Conservation (phyloP, 805 yeast genomes). For the Nakazawaea pomicola region DNA sequence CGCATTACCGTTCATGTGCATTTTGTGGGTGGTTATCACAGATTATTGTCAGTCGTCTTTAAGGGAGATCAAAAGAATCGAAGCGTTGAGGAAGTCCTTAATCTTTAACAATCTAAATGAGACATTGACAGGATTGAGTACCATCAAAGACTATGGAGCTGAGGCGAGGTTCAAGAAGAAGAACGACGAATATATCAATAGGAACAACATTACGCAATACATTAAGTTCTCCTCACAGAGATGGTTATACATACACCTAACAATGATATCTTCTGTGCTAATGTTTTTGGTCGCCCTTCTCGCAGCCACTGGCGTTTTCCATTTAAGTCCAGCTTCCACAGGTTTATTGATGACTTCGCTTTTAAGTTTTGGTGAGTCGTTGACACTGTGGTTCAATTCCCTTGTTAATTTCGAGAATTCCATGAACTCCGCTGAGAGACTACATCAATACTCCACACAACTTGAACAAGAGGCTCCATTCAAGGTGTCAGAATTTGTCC, state of each 20-base stretch:
- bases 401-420: slow-evolving; percentile 47
- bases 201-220: slow-evolving; percentile 40
- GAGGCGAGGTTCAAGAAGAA: slow-evolving; percentile 28
- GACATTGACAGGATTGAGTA: slow-evolving; percentile 39
- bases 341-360: slow-evolving; percentile 60
- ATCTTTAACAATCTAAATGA: slow-evolving; percentile 45
- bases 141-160: slow-evolving; percentile 37
- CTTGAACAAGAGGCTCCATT: slow-evolving; percentile 60
- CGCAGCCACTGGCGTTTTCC: slow-evolving; percentile 55
- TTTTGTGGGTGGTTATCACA: slow-evolving; percentile 31
- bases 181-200: slow-evolving; percentile 32
- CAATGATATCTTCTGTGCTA: slow-evolving; percentile 37
- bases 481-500: slow-evolving; percentile 33
- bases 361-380: slow-evolving; percentile 51
- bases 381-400: slow-evolving; percentile 43
- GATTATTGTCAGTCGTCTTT: slow-evolving; percentile 42
- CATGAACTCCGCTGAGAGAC: slow-evolving; percentile 59
- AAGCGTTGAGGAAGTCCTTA: slow-evolving; percentile 40
- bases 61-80: slow-evolving; percentile 42
- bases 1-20: slow-evolving; percentile 44
- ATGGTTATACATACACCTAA: slow-evolving; percentile 57
- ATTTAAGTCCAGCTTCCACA: slow-evolving; percentile 51
- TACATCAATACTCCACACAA: slow-evolving; percentile 51
- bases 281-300: slow-evolving; percentile 47
- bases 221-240: slow-evolving; percentile 51